Percentiles rank a stretch among this genome's conserved stretches.
phyloP scores from a whole-genome alignment of 441 rosid species.

The Erodium moschatum region DNA sequence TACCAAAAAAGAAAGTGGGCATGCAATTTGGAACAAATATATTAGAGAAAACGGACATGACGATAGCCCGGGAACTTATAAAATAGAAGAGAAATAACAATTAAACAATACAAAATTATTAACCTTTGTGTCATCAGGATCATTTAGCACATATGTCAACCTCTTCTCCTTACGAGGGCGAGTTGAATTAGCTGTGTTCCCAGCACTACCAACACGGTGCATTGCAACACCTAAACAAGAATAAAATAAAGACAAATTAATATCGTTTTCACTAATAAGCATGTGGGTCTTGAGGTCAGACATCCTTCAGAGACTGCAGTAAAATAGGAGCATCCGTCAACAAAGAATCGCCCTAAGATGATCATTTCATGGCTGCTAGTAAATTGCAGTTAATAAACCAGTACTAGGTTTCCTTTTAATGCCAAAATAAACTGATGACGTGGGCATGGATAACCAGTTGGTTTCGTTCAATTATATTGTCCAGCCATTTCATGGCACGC shows the following conservation, averaged over 20 bases:
- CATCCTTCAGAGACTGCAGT: neutral
- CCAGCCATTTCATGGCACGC: neutral
- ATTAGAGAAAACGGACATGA: neutral
- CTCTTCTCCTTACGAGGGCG: slow-evolving; percentile 98
- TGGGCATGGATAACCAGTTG: neutral
- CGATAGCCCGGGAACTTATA: neutral
- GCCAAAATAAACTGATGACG: neutral
- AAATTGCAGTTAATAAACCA: neutral
- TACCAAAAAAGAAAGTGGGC: slow-evolving; percentile 9
- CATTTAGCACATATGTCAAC: slow-evolving; percentile 78
- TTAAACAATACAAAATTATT: slow-evolving; percentile 12
- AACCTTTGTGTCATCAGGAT: slow-evolving; percentile 76
- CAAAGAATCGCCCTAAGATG: neutral
- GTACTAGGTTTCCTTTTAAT: neutral
- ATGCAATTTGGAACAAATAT: neutral
- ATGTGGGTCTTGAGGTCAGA: neutral
- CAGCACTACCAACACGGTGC: slow-evolving; percentile 99
- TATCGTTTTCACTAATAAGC: neutral
- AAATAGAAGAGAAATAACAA: neutral
- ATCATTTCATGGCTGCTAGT: neutral
- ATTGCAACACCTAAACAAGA: slow-evolving; percentile 37
- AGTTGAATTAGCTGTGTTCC: slow-evolving; percentile 75
- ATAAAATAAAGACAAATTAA: neutral
- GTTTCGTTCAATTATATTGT: neutral
- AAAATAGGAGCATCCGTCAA: neutral